Evolutionary conservation across 148 eudicot species (phyloP).

Genomic region (Vaccinium myrtillus): DNA sequence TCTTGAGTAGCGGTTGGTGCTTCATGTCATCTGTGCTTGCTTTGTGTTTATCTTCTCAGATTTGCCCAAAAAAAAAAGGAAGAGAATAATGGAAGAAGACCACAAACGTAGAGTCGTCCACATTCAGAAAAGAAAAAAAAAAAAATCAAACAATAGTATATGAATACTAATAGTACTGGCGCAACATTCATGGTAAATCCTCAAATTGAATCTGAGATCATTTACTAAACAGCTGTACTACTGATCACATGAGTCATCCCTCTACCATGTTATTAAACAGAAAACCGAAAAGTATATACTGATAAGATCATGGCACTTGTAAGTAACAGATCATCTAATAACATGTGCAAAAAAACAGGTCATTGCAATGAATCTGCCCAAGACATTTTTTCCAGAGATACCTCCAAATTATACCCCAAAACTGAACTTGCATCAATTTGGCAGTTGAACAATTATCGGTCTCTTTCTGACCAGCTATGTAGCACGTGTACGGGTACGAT

Average conservation of each 20-base stretch:
- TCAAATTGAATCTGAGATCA: neutral
- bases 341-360: neutral
- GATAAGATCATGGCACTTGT: neutral
- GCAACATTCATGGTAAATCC: neutral
- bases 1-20: constrained; percentile 50
- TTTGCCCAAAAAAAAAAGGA: neutral
- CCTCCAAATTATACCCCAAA: neutral
- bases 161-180: neutral
- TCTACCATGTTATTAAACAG: neutral
- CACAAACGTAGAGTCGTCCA: neutral
- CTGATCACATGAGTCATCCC: neutral
- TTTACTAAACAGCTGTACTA: neutral
- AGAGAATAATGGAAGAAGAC: neutral
- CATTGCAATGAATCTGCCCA: neutral
- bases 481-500: neutral
- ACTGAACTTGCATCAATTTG: neutral
- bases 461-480: neutral
- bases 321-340: neutral
- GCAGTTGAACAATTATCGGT: neutral
- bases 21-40: constrained; percentile 34
- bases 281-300: neutral
- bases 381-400: neutral
- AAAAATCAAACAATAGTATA: neutral
- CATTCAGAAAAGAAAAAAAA: neutral
- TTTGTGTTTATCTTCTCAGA: constrained; percentile 53